phyloP scores from a whole-genome alignment of 73 alveolate genomes.

The Halteria grandinella region DNA sequence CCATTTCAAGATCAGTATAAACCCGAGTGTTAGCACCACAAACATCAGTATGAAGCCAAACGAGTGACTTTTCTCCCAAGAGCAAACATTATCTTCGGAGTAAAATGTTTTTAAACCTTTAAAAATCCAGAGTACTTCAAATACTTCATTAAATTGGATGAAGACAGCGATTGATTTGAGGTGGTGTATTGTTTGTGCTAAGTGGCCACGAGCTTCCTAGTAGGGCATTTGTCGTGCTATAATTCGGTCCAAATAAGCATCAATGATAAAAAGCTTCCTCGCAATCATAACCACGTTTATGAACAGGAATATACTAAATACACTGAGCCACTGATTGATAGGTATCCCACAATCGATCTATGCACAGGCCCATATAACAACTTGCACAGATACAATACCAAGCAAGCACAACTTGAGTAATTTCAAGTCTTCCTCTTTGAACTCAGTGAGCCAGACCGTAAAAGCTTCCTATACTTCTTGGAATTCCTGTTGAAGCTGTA shows the following conservation, averaged over 20 bases:
- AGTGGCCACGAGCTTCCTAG: background rate
- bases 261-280: background rate
- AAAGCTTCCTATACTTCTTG: slow-evolving; percentile 18
- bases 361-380: slow-evolving; percentile 12
- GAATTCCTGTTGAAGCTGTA: too few relatives aligned
- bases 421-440: slow-evolving; percentile 19
- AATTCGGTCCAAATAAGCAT: too few relatives aligned
- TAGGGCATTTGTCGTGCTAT: too few relatives aligned
- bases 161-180: slow-evolving; percentile 4
- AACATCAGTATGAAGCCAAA: slow-evolving; percentile 32
- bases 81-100: slow-evolving; percentile 30
- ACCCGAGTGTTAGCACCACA: slow-evolving; percentile 25
- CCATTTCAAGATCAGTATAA: slow-evolving; percentile 37
- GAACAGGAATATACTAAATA: slow-evolving; percentile 1
- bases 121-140: slow-evolving; percentile 19
- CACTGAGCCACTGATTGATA: slow-evolving; percentile 20
- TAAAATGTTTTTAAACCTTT: slow-evolving; percentile 18
- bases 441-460: slow-evolving; percentile 2
- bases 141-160: background rate
- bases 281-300: background rate
- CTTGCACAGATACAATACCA: slow-evolving; percentile 2
- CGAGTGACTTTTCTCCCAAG: slow-evolving; percentile 38
- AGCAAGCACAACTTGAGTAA: slow-evolving; percentile 3
- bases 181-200: background rate
- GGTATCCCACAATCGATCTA: slow-evolving; percentile 22